Evolutionary conservation across 805 yeast species (phyloP).

Genomic region (Ogataea chonburiensis): DNA sequence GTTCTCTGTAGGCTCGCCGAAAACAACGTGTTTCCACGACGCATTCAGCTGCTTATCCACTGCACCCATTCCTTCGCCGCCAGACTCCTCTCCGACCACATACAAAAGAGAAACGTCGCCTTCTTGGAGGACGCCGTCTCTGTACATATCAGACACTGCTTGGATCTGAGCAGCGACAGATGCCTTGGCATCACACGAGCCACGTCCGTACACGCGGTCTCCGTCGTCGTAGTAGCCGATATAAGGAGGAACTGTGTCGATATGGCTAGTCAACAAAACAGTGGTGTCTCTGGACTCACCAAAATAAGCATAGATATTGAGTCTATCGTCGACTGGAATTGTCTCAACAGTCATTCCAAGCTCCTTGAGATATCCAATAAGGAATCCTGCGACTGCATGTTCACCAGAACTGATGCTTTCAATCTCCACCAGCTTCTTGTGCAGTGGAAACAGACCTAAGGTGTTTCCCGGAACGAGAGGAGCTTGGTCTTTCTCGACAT

Average conservation of each 20-base stretch:
- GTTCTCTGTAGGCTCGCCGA: slow-evolving; percentile 76
- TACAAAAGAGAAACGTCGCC: slow-evolving; percentile 60
- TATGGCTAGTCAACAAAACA: slow-evolving; percentile 59
- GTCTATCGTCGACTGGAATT: slow-evolving; percentile 37
- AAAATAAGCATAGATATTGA: slow-evolving; percentile 57
- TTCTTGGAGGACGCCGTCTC: slow-evolving; percentile 38
- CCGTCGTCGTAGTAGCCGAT: slow-evolving; percentile 50
- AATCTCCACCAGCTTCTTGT: slow-evolving; percentile 35
- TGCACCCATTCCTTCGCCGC: slow-evolving; percentile 59
- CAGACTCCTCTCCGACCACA: slow-evolving; percentile 73
- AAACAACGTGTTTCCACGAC: slow-evolving; percentile 59
- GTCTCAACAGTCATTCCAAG: slow-evolving; percentile 56
- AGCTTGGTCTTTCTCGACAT: slow-evolving; percentile 2
- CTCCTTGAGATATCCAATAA: slow-evolving; percentile 38
- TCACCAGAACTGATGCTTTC: slow-evolving; percentile 39
- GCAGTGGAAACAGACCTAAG: slow-evolving; percentile 30
- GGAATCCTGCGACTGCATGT: slow-evolving; percentile 37
- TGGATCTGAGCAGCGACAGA: slow-evolving; percentile 63
- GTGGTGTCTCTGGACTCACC: slow-evolving; percentile 45
- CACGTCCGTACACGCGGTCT: slow-evolving; percentile 59
- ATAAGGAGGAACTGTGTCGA: slow-evolving; percentile 73
- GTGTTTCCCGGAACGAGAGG: not conserved
- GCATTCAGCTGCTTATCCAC: slow-evolving; percentile 42
- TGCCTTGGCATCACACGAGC: slow-evolving; percentile 69
- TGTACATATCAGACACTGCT: slow-evolving; percentile 49